Base-by-base conservation (phyloP, 1,139 yeast species). In the Candida glucosophila region DNA sequence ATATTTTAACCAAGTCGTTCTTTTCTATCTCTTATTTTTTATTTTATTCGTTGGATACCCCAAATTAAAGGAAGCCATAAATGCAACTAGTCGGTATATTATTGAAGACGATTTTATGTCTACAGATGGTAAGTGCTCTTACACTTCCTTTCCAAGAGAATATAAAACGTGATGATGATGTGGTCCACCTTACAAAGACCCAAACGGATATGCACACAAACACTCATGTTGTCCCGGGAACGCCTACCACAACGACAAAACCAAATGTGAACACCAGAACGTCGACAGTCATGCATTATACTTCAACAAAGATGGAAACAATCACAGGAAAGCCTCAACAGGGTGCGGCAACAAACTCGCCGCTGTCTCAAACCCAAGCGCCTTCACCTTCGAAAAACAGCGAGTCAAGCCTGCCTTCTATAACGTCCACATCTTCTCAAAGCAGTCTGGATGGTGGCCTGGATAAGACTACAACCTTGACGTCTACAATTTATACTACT, bases 291-390 rank as follows among this genome's bases (percentile, higher is more conserved):
- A 64, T 70, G 14, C 47, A 52, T 23, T 64, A 62, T 40, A 64
- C 70, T 19, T 67, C 69, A 9, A 64, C 71, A 5, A 63, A 57
- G 22, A 63, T 68, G 5, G 52, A 59, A 3, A 61, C 68, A 9
- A 55, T 63, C 12, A 54, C 55, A 32, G 69, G 69, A 15, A n/a
- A n/a, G n/a, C n/a, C n/a, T n/a, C n/a, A n/a, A n/a, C n/a, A n/a
- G n/a, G n/a, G n/a, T n/a, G n/a, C 28, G 9, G 12, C 24, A 10
- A 19, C 12, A 12, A 22, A 20, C 28, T 8, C 7, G 12, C 16
- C 13, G 10, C 12, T 19, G 9, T 22, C 26, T 12, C 14, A 14
- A 18, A 29, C 39, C 11, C 34, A 40, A 10, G 33, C 34, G 4
- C 19, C 31, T 8, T 19, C 34, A 10, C 16, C 24, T 3, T 14